Conservation (phyloP, 805 yeast species). For the Metschnikowia noctiluminum region DNA sequence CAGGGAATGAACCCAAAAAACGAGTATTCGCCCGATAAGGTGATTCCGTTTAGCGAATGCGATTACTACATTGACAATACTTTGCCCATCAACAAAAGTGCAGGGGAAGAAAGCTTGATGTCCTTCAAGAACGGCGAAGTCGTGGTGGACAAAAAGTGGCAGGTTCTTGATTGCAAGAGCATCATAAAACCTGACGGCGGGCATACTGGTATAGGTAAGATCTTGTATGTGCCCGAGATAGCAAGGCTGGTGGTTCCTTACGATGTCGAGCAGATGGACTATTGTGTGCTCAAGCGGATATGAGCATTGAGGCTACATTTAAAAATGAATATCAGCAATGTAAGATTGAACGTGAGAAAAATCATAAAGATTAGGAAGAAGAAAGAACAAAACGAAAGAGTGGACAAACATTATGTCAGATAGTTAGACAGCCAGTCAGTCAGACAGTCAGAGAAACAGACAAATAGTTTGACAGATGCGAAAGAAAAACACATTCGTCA, state of each 20-base stretch:
- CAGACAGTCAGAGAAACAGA: too few relatives aligned
- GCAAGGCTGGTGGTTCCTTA: constrained; percentile 26
- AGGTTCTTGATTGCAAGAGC: constrained; percentile 42
- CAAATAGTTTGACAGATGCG: too few relatives aligned
- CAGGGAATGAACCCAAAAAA: constrained; percentile 73
- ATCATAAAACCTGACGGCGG: constrained; percentile 51
- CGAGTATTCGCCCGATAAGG: constrained; percentile 56
- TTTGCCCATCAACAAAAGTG: constrained; percentile 41
- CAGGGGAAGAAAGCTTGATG: constrained; percentile 36
- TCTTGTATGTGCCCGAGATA: constrained; percentile 47
- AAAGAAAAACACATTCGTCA: too few relatives aligned
- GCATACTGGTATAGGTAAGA: constrained; percentile 53
- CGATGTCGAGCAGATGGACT: constrained; percentile 45
- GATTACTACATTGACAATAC: constrained; percentile 68
- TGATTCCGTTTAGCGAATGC: constrained; percentile 51
- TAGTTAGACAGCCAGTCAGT: too few relatives aligned
- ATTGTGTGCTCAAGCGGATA: constrained; percentile 37
- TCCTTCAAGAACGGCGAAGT: constrained; percentile 15
- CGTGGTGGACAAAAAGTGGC: constrained; percentile 41
- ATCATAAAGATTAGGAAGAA: neutral
- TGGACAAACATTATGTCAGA: neutral
- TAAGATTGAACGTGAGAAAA: too few relatives aligned
- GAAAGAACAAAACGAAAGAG: neutral
- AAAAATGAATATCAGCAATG: too few relatives aligned
- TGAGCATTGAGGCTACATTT: too few relatives aligned